phyloP scores from a whole-genome alignment of 2,329 filamentous ascomycete species.

The Lecanicillium sp. region DNA sequence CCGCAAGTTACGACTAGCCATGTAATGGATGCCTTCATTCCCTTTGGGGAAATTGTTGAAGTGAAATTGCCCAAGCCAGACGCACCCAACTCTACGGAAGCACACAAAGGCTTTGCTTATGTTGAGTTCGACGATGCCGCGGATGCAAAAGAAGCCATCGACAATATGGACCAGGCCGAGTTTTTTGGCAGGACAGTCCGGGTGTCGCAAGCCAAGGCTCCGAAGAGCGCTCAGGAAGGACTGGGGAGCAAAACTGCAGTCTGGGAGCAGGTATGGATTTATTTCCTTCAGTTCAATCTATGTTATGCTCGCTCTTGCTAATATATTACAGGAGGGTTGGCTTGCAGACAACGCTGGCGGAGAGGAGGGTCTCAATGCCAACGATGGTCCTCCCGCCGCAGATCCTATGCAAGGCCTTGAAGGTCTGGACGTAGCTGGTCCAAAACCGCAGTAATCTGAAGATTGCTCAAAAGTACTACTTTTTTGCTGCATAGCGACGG shows the following conservation, averaged over 20 bases:
- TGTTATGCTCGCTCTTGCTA: slow-evolving; percentile 5
- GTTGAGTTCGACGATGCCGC: slow-evolving; percentile 83
- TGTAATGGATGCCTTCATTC: slow-evolving; percentile 85
- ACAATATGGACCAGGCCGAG: slow-evolving; percentile 98
- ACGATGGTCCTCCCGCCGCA: slow-evolving; percentile 46
- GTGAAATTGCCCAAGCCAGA: slow-evolving; percentile 87
- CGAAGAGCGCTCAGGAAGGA: slow-evolving; percentile 81
- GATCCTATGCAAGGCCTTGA: slow-evolving; percentile 97
- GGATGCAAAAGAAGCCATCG: slow-evolving; percentile 90
- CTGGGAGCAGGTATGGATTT: slow-evolving; percentile 78
- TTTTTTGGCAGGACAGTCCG: slow-evolving; percentile 88
- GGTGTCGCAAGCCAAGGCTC: slow-evolving; percentile 83
- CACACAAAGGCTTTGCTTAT: slow-evolving; percentile 90
- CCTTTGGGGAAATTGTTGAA: slow-evolving; percentile 92
- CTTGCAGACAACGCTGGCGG: slow-evolving; percentile 80
- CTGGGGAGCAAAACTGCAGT: slow-evolving; percentile 88
- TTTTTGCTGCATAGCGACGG: slow-evolving; percentile 35
- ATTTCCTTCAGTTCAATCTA: slow-evolving; percentile 5
- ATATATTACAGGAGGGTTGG: slow-evolving; percentile 69
- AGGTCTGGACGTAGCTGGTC: slow-evolving; percentile 87
- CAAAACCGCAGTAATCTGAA: slow-evolving; percentile 63
- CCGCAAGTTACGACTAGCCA: slow-evolving; percentile 65
- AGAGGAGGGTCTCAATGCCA: slow-evolving; percentile 58
- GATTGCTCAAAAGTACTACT: too few relatives aligned
- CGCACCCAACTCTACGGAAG: slow-evolving; percentile 64